These are phyloP conservation scores for Gnomoniopsis sp. DNA, from an alignment of 2,329 filamentous ascomycete genomes.

Conservation along the genomic window DNA sequence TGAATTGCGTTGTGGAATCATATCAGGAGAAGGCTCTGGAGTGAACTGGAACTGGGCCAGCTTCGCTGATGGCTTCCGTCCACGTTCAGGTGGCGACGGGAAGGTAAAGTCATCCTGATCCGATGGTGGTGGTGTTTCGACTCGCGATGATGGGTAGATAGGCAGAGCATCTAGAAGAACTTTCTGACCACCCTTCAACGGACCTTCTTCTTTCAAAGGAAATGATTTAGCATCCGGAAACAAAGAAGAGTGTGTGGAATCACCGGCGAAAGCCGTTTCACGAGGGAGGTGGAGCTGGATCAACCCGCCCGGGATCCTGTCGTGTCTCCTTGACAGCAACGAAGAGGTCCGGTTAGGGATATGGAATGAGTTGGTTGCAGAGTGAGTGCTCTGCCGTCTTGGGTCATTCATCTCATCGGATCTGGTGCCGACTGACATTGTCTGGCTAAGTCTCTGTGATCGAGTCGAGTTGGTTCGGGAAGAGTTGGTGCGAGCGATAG, in stretches of 20 bases:
- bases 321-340: conserved; percentile 19
- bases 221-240: neutral
- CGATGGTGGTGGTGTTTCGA: conserved; percentile 19
- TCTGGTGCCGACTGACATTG: conserved; percentile 2
- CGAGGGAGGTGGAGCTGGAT: conserved; percentile 13
- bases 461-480: conserved; percentile 10
- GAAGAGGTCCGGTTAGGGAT: conserved; percentile 21
- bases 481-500: conserved; percentile 6
- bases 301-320: conserved; percentile 16
- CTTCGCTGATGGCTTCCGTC: conserved; percentile 4
- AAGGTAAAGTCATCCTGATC: conserved; percentile 19
- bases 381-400: conserved; percentile 5
- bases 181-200: neutral
- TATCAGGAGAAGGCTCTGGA: conserved; percentile 17
- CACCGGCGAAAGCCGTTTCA: conserved; percentile 10
- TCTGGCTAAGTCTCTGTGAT: conserved; percentile 8
- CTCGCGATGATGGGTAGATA: conserved; percentile 14
- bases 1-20: conserved; percentile 15
- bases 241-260: neutral
- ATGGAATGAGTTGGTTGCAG: conserved; percentile 12
- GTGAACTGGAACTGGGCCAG: conserved; percentile 12
- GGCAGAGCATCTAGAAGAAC: conserved; percentile 18
- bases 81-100: conserved; percentile 11
- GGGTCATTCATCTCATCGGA: conserved; percentile 9
- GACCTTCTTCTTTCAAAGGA: conserved; percentile 2